Conservation (phyloP, 768 basidiomycete species). For the Tephrocybe sp. region DNA sequence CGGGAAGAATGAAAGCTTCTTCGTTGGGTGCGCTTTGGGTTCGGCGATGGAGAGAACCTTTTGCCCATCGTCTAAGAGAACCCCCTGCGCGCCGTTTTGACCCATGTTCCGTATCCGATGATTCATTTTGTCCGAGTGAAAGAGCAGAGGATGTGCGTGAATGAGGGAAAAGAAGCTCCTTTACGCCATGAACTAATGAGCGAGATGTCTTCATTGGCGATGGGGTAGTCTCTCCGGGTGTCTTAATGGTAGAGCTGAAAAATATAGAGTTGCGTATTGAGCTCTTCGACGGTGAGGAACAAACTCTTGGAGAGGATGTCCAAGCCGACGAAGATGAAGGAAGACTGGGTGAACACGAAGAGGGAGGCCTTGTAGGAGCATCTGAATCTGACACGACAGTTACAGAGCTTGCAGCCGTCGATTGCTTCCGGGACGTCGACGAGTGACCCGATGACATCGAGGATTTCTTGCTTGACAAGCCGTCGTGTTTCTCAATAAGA, state of each 20-base stretch:
- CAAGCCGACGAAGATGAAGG: conserved; percentile 39
- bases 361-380: conserved; percentile 16
- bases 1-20: conserved; percentile 11
- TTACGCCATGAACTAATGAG: conserved; percentile 63
- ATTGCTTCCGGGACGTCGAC: conserved; percentile 23
- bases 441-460: conserved; percentile 22
- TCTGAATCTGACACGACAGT: conserved; percentile 26
- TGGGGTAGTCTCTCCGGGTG: conserved; percentile 12
- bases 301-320: conserved; percentile 19
- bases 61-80: conserved; percentile 47
- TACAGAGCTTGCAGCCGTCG: conserved; percentile 31
- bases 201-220: conserved; percentile 29
- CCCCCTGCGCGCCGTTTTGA: conserved; percentile 25
- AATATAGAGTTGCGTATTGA: conserved; percentile 15
- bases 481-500: conserved; percentile 34
- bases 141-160: conserved; percentile 43
- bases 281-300: conserved; percentile 13
- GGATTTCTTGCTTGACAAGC: conserved; percentile 18
- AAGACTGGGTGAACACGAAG: conserved; percentile 18
- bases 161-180: conserved; percentile 47
- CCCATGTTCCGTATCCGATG: conserved; percentile 13
- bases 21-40: conserved; percentile 49
- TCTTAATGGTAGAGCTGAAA: conserved; percentile 11
- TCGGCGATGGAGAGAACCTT: conserved; percentile 46
- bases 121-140: conserved; percentile 15